Base-by-base conservation (phyloP, 2,329 filamentous ascomycete species). In the Botrytis sinoallii region DNA sequence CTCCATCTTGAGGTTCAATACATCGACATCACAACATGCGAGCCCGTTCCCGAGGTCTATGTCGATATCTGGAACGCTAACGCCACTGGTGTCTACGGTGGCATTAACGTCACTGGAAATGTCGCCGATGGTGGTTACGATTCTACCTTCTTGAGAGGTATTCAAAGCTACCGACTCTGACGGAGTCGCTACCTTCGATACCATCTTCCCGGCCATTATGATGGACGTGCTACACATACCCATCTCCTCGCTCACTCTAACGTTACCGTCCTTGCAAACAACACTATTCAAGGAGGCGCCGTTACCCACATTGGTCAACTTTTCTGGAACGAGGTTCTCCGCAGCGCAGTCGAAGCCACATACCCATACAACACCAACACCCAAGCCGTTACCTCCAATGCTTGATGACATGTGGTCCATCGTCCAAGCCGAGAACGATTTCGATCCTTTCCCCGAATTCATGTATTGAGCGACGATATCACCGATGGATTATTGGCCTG, bases 271-370 rank as follows among this genome's bases (percentile, higher is more conserved):
- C 60, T 79, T 35, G 32, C 68, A 1, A 82, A 82, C 63, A 76
- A 87, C 79, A 84, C 84, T 75, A 83, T 87, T 74, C 79, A 81
- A 22, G 85, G 84, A 72, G 84, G 86, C 16, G 84, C 85, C 67
- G 84, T 86, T 9, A 84, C 85, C 0, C 87, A 90, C 80, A 84
- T 89, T 46, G 88, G 88, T 9, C 88, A 90, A 78, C 80, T 89
- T 66, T 90, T 88, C 83, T 87, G 89, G 73, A 88, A 92, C 77
- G 85, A 88, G 75, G 82, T 83, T 73, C 84, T 90, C 29, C 83
- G 87, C 74, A 75, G 78, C 4, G 76, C 81, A 32, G 86, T 88
- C 66, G 85, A 88, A 72, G 79, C 79, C 18, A 83, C 81, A 0
- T 76, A 79, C 2, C 87, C 87, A 1, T 86, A 86, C 77, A 80